A percentile compares a stretch with the other conserved stretches of the same genome.
phyloP scores from a whole-genome alignment of 129 eudicot species.

The Arctium lappa region DNA sequence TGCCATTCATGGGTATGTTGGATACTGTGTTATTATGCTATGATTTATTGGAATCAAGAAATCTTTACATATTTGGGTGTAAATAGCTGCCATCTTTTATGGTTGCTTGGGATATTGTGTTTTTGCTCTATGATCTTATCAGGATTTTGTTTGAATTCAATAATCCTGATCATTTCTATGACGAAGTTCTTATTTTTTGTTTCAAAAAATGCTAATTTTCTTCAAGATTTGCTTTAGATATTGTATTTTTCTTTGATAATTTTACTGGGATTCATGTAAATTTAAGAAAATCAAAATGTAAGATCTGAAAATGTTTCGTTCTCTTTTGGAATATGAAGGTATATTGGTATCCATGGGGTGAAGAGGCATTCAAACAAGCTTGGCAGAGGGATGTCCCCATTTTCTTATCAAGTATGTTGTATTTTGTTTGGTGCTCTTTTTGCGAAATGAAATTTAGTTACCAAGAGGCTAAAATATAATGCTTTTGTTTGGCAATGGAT shows the following conservation, averaged over 20 bases:
- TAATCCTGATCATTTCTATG: not conserved
- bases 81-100: no score
- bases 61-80: no score
- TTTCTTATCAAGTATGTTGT: slow-evolving; percentile 73
- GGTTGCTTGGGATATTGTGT: no score
- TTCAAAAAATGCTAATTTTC: not conserved
- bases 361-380: slow-evolving; percentile 88
- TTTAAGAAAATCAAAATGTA: not conserved
- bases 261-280: not conserved
- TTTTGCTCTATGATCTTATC: no score
- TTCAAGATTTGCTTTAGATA: not conserved
- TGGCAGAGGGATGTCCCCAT: slow-evolving; percentile 84
- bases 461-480: slow-evolving; percentile 12
- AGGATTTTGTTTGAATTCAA: slow-evolving; percentile 11
- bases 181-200: slow-evolving; percentile 4
- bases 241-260: not conserved
- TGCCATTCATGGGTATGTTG: no score
- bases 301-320: not conserved
- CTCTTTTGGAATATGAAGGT: slow-evolving; percentile 45
- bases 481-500: no score
- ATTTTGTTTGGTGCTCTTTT: not conserved
- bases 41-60: no score
- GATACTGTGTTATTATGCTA: no score
- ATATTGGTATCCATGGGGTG: slow-evolving; percentile 98
- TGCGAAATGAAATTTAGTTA: not conserved